Conservation (phyloP, 2,329 filamentous ascomycete genomes). For the Claviceps fusiformis region DNA sequence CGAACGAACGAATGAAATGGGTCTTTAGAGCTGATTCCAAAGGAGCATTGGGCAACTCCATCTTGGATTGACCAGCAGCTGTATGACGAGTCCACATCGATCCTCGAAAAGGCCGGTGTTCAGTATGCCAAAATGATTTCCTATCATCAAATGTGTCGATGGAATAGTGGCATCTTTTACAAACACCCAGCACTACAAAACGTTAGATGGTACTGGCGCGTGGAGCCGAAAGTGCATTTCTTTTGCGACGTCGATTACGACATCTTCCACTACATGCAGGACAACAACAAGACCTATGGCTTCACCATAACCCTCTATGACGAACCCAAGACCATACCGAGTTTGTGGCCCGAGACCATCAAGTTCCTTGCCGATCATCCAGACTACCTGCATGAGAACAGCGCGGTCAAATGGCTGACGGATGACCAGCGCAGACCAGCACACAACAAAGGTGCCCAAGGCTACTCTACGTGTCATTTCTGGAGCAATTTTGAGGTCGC, state of each 20-base stretch:
- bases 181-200: constrained; percentile 78
- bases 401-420: constrained; percentile 75
- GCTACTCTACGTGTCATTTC: constrained; percentile 97
- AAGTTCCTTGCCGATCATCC: constrained; percentile 82
- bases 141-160: constrained; percentile 98
- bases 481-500: constrained; percentile 99
- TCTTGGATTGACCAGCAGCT: constrained; percentile 85
- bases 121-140: constrained; percentile 83
- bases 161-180: constrained; percentile 98
- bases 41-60: constrained; percentile 86
- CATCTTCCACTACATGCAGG: constrained; percentile 94
- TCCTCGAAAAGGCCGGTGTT: constrained; percentile 71
- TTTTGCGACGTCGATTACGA: constrained; percentile 99
- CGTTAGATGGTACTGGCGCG: constrained; percentile 91
- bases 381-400: constrained; percentile 68
- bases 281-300: constrained; percentile 97
- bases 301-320: constrained; percentile 98
- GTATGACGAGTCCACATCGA: constrained; percentile 69
- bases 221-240: constrained; percentile 97
- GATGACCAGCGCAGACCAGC: constrained; percentile 65
- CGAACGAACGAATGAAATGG: too few species aligned
- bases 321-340: constrained; percentile 70
- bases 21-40: constrained; percentile 64
- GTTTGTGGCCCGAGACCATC: constrained; percentile 87
- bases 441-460: constrained; percentile 69